Evolutionary conservation across 106 monocot genomes (phyloP), one percentile per base, ranked within the genome.

Genomic region (Allium fistulosum): DNA sequence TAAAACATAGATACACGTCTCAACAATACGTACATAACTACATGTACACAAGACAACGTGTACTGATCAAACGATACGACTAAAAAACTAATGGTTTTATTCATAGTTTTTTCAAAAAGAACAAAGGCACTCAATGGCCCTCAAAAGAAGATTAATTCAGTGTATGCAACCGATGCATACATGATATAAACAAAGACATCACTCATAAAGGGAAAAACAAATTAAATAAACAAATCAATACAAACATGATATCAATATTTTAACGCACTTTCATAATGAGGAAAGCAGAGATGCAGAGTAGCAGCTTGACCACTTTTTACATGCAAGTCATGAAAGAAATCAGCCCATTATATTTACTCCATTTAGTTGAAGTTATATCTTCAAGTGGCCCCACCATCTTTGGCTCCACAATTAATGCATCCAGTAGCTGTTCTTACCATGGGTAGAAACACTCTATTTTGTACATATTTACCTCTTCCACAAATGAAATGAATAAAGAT

Each of bases 161-260:
- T 2, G 27, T 27, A 53, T 49, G 49, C 53, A 11, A 11, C 53
- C 53, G 7, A 66, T 66, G 66, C 66, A 51, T 66, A 66, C 66
- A 65, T 66, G 51, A 66, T 22, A 66, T 52, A 66, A n/a, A 57
- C n/a, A 57, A 37, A 68, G 10, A 68, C 28, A 26, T 53, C 52
- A 67, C 9, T 48, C 67, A 52, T 52, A 53, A 1, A 11, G 17
- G 53, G 5, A 37, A 37, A 62, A 68, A 56, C 8, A 55, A 56
- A 68, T 37, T 7, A 66, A 52, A 51, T 8, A 66, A 51, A 51
- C 7, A 49, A 66, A 49, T 17, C 11, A 66, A 65, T 27, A 67
- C 2, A 67, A 11, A 51, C 6, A 67, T 37, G 9, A 68, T 17
- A 55, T 68, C 16, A 27, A 50, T 55, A 57, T 68, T 56, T 68